A percentile compares a stretch with the other conserved stretches of the same genome.
Evolutionary conservation across 2,329 filamentous ascomycete genomes (phyloP).

Genomic region (Monilinia vaccinii-corymbosi): DNA sequence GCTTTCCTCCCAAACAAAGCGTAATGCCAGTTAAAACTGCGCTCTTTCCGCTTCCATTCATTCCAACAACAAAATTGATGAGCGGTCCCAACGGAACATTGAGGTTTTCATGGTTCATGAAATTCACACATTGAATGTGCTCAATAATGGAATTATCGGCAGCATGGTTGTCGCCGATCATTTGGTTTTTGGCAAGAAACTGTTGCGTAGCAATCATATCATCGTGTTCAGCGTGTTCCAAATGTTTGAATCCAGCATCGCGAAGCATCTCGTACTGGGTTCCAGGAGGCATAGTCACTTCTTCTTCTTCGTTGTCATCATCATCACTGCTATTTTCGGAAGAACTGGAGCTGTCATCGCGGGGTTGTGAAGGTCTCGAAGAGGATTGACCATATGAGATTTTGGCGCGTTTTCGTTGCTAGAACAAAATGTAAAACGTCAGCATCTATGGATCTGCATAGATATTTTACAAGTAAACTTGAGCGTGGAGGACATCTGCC

Average conservation of each 20-base stretch:
- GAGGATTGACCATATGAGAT: conserved; percentile 22
- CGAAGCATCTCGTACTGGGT: conserved; percentile 55
- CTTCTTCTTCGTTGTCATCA: conserved; percentile 22
- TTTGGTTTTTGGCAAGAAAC: conserved; percentile 38
- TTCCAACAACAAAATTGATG: conserved; percentile 96
- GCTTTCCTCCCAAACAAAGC: conserved; percentile 89
- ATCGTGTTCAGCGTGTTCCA: conserved; percentile 47
- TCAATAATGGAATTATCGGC: conserved; percentile 83
- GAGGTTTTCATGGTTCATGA: conserved; percentile 88
- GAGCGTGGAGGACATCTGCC: not conserved
- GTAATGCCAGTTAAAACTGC: conserved; percentile 89
- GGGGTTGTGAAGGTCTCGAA: conserved; percentile 15
- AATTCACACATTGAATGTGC: conserved; percentile 78
- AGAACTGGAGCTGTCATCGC: conserved; percentile 15
- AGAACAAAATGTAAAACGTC: not conserved
- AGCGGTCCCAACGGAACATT: conserved; percentile 80
- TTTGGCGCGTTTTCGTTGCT: conserved; percentile 36
- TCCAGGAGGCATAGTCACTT: conserved; percentile 29
- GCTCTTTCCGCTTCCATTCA: conserved; percentile 97
- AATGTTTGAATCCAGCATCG: conserved; percentile 49
- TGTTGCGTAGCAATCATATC: conserved; percentile 55
- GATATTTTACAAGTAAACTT: not conserved
- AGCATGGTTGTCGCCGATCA: conserved; percentile 58
- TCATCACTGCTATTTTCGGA: conserved; percentile 25
- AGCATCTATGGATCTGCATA: not conserved